Evolutionary conservation across 2,329 filamentous ascomycete species (phyloP), one percentile per base, ranked within the genome.

Genomic region (Pyrenochaeta sp.): DNA sequence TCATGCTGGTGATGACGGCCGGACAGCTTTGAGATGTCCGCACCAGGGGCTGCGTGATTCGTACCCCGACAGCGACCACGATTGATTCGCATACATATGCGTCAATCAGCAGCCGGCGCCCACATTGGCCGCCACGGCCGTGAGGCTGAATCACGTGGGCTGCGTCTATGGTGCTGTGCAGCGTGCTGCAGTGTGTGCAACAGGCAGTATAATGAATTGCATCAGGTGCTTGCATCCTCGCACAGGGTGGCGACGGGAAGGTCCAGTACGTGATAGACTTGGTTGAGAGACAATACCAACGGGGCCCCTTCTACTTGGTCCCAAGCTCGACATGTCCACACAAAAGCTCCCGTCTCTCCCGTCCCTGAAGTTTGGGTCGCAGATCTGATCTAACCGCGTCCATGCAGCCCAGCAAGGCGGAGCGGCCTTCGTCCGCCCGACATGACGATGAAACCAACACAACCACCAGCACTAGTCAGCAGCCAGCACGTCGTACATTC

Each of bases 391-490:
- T 30, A 9, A 19, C 9, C 18, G 14, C 24, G 35, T 41, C 39
- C 31, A 52, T 51, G 41, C 46, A 48, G 44, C 30, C 18, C 34
- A n/a, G 38, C 29, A 44, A 43, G 43, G 49, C 49, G 43, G 48
- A 48, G 51, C 48, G 32, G 31, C 43, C 30, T 51, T 48, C 42
- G 40, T 51, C 43, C 46, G 44, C 39, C 48, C 44, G 53, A 46
- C n/a, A 41, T 48, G 44, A 53, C 29, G 55, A 55, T 57, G 57
- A 60, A 58, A 59, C 55, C 47, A 47, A 41, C 30, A 43, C 20
- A n/a, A 48, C 40, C 44, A 24, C 35, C 26, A 51, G 29, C 43
- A 41, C 50, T 52, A 54, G 51, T 35, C 44, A 52, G 26, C 44
- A 39, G 30, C 40, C n/a, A n/a, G n/a, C n/a, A n/a, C n/a, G n/a